Evolutionary conservation across 176 grass and related monocot genomes (phyloP), one percentile per base, ranked within the genome.

Genomic region (Zizania latifolia): DNA sequence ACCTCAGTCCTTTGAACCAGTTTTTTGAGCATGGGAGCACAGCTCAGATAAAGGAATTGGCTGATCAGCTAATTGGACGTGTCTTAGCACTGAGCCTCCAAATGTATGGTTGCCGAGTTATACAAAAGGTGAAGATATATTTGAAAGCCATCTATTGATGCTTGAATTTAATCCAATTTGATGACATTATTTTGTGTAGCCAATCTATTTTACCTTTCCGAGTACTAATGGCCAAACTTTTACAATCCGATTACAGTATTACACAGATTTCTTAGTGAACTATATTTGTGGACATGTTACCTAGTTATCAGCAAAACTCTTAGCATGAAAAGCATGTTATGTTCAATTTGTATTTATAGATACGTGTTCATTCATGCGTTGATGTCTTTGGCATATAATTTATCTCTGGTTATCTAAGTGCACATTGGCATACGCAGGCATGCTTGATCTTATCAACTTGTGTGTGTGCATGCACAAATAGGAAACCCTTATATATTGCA

Each of bases 1-100:
- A 22, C n/a, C 0, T 0, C 22, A 53, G 3, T 53, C 48, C n/a
- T 53, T 53, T 53, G 19, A 53, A 53, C 24, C 82, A 96, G 92
- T 96, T 92, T 89, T 96, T 96, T 76, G 92, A 96, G 92, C 89
- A 96, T 76, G 92, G 92, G 70, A 92, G 83, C 62, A 35, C 92
- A 59, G 43, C 77, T 75, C 92, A 96, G 74, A 92, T 90, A 87
- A 92, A 88, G 74, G 83, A 87, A 67, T 84, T 96, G 13, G 81
- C 81, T 70, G 75, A 78, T 63, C 86, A 88, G 62, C 86, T 88
- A 64, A 84, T 88, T 75, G 86, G 86, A 27, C 86, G 85, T 82
- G 92, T 96, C 54, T 84, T 96, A 62, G 73, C 68, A 67, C 92
- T 96, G 37, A 96, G 89, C 56, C 92, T 96, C 87, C 92, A 96